phyloP scores from a whole-genome alignment of 2,329 filamentous ascomycete species.

The Thielaviopsis punctulata region DNA sequence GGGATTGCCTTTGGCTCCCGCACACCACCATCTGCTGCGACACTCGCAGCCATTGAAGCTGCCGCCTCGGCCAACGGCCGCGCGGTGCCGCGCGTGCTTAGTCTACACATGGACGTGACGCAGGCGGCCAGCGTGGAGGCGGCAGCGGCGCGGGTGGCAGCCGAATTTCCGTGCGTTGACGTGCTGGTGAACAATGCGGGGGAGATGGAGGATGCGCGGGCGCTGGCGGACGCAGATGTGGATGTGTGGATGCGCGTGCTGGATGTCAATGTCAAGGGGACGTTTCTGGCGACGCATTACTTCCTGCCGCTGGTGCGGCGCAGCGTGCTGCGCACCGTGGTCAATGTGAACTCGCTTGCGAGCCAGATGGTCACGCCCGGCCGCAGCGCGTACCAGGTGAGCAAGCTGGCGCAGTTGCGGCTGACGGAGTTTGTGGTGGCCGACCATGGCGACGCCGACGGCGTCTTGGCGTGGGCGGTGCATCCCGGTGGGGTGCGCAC shows the following conservation, averaged over 20 bases:
- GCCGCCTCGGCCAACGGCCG: conserved; percentile 19
- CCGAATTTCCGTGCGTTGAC: conserved; percentile 22
- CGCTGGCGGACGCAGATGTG: conserved; percentile 22
- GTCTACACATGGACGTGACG: conserved; percentile 23
- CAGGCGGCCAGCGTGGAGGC: conserved; percentile 19
- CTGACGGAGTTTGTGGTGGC: conserved; percentile 30
- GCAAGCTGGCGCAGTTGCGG: conserved; percentile 31
- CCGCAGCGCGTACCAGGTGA: conserved; percentile 27
- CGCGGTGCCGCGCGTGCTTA: conserved; percentile 22
- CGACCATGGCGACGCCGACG: conserved; percentile 28
- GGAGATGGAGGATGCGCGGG: conserved; percentile 21
- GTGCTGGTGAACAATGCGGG: conserved; percentile 28
- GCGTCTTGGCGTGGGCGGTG: conserved; percentile 23
- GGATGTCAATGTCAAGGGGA: conserved; percentile 34
- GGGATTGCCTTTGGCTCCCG: conserved; percentile 29
- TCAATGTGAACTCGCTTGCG: conserved; percentile 30
- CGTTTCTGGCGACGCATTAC: conserved; percentile 25
- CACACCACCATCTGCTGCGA: no score
- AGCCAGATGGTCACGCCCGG: conserved; percentile 21
- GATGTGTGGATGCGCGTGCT: conserved; percentile 29
- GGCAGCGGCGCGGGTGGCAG: conserved; percentile 16
- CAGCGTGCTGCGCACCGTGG: conserved; percentile 17
- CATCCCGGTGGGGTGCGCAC: conserved; percentile 25
- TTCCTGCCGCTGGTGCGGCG: conserved; percentile 31
- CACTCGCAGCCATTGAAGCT: conserved; percentile 16